Base-by-base conservation (phyloP, 495 filamentous ascomycete species). In the Penicillium antarcticum region DNA sequence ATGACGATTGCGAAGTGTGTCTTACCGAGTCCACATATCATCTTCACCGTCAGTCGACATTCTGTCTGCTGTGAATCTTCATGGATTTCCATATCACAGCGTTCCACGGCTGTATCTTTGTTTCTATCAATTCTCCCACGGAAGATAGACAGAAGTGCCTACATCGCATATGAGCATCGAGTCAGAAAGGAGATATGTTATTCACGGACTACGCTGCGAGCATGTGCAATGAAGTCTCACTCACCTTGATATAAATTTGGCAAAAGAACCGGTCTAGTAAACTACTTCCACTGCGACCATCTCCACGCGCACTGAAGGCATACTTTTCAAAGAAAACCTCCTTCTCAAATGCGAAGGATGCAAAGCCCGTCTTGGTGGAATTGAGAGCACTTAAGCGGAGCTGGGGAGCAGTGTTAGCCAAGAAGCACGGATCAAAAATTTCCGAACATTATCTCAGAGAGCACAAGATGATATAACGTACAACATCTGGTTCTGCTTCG, bases 281-380 rank as follows among this genome's bases (percentile, higher is more conserved):
- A 18, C 65, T 56, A 17, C 48, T 61, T 31, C 60, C 56, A 32
- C 42, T 46, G 8, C 52, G 48, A 32, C 36, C 45, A 44, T 41
- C 52, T 18, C 26, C 42, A 0, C 37, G 42, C 2, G 61, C 19
- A 10, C 51, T 57, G 36, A 76, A 76, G 1, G 62, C 57, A 65
- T 96, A 98, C 18, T 76, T 78, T 19, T 87, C 80, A 62, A 97
- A 98, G 71, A 97, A 98, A n/a, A 73, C 71, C 48, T 75, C 77
- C 21, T 78, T 78, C 42, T 86, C 81, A 33, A 96, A 83, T 11
- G 80, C 80, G 58, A 96, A 88, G 13, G 88, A 89, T 0, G 87
- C 84, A 71, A 96, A 96, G 35, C 91, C 91, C 17, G 94, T 95
- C 63, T 95, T 95, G 13, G 91, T 89, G n/a, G 85, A 80, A 69